Percentiles rank a stretch among this genome's conserved stretches.
phyloP scores from a whole-genome alignment of 2,329 filamentous ascomycete species.

The Sporothrix brunneoviolacea region DNA sequence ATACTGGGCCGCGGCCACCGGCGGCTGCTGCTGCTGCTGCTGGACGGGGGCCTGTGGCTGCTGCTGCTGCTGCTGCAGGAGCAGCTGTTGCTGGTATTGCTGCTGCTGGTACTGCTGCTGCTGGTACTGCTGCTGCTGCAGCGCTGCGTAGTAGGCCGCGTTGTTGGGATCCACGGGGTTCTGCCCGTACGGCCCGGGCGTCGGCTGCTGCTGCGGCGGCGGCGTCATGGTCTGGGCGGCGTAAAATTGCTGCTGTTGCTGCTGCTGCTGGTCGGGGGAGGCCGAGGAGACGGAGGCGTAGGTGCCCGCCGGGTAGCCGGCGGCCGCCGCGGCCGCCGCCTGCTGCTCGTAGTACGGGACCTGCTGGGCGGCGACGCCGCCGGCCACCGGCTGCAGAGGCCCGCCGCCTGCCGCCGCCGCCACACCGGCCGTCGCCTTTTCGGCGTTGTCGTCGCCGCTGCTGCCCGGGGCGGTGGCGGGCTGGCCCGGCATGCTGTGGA shows the following conservation, averaged over 20 bases:
- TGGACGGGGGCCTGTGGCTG: too few species aligned
- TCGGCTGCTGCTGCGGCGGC: slow-evolving; percentile 10
- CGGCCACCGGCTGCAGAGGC: not conserved
- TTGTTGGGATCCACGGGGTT: not conserved
- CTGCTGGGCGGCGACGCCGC: slow-evolving; percentile 8
- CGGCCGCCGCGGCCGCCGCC: not conserved
- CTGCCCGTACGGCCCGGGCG: not conserved
- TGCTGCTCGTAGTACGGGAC: slow-evolving; percentile 17
- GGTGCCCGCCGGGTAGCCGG: not conserved
- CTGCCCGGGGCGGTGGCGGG: slow-evolving; percentile 4
- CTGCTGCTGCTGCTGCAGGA: too few species aligned
- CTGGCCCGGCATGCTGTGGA: slow-evolving; percentile 30
- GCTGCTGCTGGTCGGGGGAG: too few species aligned
- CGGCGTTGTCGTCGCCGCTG: slow-evolving; percentile 16
- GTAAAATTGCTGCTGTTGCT: too few species aligned
- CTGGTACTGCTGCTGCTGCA: too few species aligned
- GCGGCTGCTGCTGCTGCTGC: too few species aligned
- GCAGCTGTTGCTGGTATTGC: too few species aligned
- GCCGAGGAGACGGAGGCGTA: slow-evolving; percentile 3
- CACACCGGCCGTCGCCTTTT: slow-evolving; percentile 14
- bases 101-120: too few species aligned
- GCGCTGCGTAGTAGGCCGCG: not conserved
- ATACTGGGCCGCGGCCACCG: too few species aligned
- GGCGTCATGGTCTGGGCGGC: slow-evolving; percentile 5
- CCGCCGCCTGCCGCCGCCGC: not conserved